Base-by-base conservation (phyloP, 2,329 filamentous ascomycete species). In the Aspergillus luchuensis region DNA sequence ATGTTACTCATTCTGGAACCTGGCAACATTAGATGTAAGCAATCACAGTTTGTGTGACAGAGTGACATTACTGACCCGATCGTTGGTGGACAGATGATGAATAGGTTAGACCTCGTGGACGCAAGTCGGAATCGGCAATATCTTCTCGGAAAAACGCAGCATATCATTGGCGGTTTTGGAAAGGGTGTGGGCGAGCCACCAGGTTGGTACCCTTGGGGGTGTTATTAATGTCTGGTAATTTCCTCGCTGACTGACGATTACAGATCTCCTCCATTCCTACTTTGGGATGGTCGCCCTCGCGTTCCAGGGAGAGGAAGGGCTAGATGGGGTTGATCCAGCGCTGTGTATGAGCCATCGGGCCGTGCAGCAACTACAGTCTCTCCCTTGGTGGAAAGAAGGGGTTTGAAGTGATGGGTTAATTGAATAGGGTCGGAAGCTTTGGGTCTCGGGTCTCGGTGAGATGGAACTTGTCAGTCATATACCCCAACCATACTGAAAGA, bases 1-100 rank as follows among this genome's bases (percentile, higher is more conserved):
- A 0, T 99, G 95, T 78, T 99, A 99, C 76, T 89, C 87, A 21
- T 99, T 94, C 82, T 99, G 95, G 95, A 91, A 91, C 0, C 84
- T 84, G 4, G 92, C 87, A 2, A 87, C 92, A 54, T 74, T 85
- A 54, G 73, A 75, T 60, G 81, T 83, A 75, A 69, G 74, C 52
- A 43, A 17, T n/a, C 6, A 15, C 8, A 1, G 15, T 11, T n/a
- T 15, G 15, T 38, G 15, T 28, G 21, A 21, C 13, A 39, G 23
- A 49, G 23, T 45, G 28, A 23, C 23, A 8, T 15, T 60, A 19
- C 19, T 53, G 15, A 69, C 30, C 62, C 71, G 54, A 68, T 71
- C 10, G 60, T 71, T 56, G n/a, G 45, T 13, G n/a, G 19, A 23
- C 63, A 89, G 81, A 85, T 90, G 67, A 79, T 91, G 10, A 81